Percentiles rank a stretch among this genome's conserved stretches.
These are phyloP conservation scores for Sclerotinia subarctica DNA, from an alignment of 2,329 filamentous ascomycete species.

Conservation along the genomic window DNA sequence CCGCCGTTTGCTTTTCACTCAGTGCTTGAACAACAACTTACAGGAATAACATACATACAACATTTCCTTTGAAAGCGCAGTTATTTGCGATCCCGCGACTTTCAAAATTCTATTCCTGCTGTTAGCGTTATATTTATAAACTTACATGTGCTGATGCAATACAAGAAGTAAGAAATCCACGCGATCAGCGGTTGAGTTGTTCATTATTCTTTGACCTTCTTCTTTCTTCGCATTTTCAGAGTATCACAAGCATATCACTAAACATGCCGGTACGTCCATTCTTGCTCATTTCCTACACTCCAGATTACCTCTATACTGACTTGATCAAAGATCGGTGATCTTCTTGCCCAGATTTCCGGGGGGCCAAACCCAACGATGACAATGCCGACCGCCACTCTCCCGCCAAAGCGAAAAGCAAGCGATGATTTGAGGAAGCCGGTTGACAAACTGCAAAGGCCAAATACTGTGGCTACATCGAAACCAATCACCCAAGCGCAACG, in stretches of 20 bases:
- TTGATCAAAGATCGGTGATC: slow-evolving; percentile 49
- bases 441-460: slow-evolving; percentile 45
- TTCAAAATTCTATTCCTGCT: slow-evolving; percentile 3
- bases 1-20: slow-evolving; percentile 8
- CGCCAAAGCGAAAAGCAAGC: slow-evolving; percentile 57
- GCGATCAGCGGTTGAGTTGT: slow-evolving; percentile 28
- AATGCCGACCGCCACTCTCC: slow-evolving; percentile 32
- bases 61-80: slow-evolving; percentile 2
- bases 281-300: background rate
- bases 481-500: slow-evolving; percentile 24
- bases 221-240: slow-evolving; percentile 1
- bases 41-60: slow-evolving; percentile 9
- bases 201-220: slow-evolving; percentile 10
- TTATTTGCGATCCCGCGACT: background rate
- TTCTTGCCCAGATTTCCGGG: slow-evolving; percentile 61
- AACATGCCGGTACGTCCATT: slow-evolving; percentile 33
- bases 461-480: slow-evolving; percentile 30
- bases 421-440: slow-evolving; percentile 45
- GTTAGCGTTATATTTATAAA: background rate
- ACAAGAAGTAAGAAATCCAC: slow-evolving; percentile 22
- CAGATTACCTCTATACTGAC: slow-evolving; percentile 26
- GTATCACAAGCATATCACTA: slow-evolving; percentile 19
- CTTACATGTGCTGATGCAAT: slow-evolving; percentile 25
- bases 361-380: slow-evolving; percentile 40
- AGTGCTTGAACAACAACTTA: slow-evolving; percentile 14